A percentile compares a stretch with the other conserved stretches of the same genome.
phyloP scores from a whole-genome alignment of 2,329 filamentous ascomycete species.

The Nemania serpens region DNA sequence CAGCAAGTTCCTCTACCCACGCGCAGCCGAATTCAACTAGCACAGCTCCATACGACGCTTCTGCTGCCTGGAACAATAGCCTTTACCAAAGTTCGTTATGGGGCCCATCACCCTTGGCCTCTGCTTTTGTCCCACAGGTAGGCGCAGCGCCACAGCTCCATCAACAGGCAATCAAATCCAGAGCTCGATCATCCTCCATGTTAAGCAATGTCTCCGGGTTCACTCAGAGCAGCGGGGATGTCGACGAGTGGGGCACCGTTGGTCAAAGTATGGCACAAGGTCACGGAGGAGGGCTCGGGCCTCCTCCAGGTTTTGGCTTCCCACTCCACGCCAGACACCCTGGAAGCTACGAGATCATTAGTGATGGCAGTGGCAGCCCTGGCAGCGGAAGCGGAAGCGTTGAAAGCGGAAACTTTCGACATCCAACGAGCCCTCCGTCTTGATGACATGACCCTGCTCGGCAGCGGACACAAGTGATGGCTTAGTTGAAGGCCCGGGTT shows the following conservation, averaged over 20 bases:
- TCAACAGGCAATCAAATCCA: conserved; percentile 44
- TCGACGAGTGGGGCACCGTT: conserved; percentile 44
- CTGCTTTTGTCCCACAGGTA: conserved; percentile 45
- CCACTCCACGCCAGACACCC: conserved; percentile 35
- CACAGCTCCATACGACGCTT: conserved; percentile 36
- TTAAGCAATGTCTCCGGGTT: conserved; percentile 70
- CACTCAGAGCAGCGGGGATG: conserved; percentile 64
- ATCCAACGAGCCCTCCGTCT: conserved; percentile 55
- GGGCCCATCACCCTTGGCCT: conserved; percentile 44
- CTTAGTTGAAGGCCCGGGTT: conserved; percentile 10
- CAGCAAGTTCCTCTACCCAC: conserved; percentile 29
- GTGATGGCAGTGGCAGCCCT: conserved; percentile 47
- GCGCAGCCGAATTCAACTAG: conserved; percentile 26
- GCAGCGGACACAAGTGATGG: background rate
- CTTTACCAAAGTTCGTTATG: conserved; percentile 41
- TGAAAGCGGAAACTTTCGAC: conserved; percentile 53
- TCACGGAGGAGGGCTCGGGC: conserved; percentile 29
- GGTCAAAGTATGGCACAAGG: conserved; percentile 26
- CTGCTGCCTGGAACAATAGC: conserved; percentile 41
- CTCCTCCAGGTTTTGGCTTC: conserved; percentile 37
- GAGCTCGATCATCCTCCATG: conserved; percentile 69
- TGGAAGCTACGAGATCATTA: conserved; percentile 38
- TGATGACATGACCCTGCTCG: conserved; percentile 3
- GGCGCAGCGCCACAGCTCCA: conserved; percentile 40
- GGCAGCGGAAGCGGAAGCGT: conserved; percentile 52